Base-by-base conservation (phyloP, 2,329 filamentous ascomycete genomes). In the Diaporthe helianthi region DNA sequence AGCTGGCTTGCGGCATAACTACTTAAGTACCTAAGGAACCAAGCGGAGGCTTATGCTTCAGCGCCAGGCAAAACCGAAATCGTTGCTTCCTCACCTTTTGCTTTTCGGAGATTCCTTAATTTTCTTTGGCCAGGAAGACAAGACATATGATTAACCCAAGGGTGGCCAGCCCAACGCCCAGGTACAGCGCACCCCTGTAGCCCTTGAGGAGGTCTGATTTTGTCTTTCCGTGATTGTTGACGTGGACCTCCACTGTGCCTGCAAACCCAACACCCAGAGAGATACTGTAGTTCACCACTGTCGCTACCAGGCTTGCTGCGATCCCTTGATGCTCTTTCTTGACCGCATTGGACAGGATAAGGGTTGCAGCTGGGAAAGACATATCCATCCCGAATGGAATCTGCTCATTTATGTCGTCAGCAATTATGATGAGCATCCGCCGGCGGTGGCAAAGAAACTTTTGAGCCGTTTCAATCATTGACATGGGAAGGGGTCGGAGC, bases 211-310 rank as follows among this genome's bases (percentile, higher is more conserved):
- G 44, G 29, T 74, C 74, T 65, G 36, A 63, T 36, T 71, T 69
- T 9, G 74, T 74, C 52, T 36, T 64, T 7, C 74, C 75, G 5
- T 74, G 74, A 17, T 72, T 71, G 46, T 74, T 74, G 41, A 85
- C 79, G 54, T 86, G 76, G 1, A 78, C 77, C 72, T 87, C 84
- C 13, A 87, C 82, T 0, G 84, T 87, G 0, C 84, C 86, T 0
- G 85, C 86, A 66, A 89, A 82, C 0, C 86, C 87, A 5, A 89
- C 78, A 0, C 83, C 84, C n/a, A 88, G 76, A 2, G 83, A 84
- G 44, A 89, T 87, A 70, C 81, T 83, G 73, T 89, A 89, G 74
- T 89, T 88, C 58, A 89, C 83, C 38, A 87, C 78, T 0, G 86
- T 88, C 65, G 83, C 85, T 65, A 89, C 82, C 29, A 89, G 74